Conservation (phyloP, 768 basidiomycete species). For the Podaxis carcinomalis region DNA sequence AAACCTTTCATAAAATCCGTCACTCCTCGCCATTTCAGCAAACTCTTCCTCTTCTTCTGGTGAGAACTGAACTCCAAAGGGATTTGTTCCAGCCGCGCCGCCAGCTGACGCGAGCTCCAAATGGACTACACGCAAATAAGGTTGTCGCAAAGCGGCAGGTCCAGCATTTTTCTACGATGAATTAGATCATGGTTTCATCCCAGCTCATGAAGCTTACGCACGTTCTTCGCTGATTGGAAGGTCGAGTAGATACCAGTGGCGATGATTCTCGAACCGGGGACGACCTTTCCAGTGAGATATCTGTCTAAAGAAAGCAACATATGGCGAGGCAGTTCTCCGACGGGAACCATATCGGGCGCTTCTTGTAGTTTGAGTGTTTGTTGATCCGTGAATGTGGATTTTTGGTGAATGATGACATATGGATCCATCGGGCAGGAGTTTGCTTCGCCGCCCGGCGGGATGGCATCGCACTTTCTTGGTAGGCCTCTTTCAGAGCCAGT, state of each 20-base stretch:
- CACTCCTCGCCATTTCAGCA: constrained; percentile 81
- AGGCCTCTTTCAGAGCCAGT: constrained; percentile 81
- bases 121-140: constrained; percentile 91
- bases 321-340: constrained; percentile 95
- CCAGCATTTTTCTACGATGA: constrained; percentile 64
- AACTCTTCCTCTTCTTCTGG: constrained; percentile 99
- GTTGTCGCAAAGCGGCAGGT: constrained; percentile 87
- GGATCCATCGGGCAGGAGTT: constrained; percentile 97
- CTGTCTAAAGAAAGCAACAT: constrained; percentile 91
- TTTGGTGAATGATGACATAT: constrained; percentile 91
- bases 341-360: constrained; percentile 98
- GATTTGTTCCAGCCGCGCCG: constrained; percentile 69
- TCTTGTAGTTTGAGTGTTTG: constrained; percentile 97
- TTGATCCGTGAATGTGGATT: constrained; percentile 92
- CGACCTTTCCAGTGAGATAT: constrained; percentile 87
- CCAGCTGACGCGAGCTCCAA: constrained; percentile 85
- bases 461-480: constrained; percentile 84
- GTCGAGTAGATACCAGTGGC: constrained; percentile 97
- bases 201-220: constrained; percentile 29
- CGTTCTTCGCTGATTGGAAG: constrained; percentile 84
- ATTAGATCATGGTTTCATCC: not conserved
- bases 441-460: constrained; percentile 73
- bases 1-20: constrained; percentile 90
- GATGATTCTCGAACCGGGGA: constrained; percentile 93
- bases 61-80: constrained; percentile 84